Base-by-base conservation (phyloP, 257 asterid genomes). In the Solanum rostratum region DNA sequence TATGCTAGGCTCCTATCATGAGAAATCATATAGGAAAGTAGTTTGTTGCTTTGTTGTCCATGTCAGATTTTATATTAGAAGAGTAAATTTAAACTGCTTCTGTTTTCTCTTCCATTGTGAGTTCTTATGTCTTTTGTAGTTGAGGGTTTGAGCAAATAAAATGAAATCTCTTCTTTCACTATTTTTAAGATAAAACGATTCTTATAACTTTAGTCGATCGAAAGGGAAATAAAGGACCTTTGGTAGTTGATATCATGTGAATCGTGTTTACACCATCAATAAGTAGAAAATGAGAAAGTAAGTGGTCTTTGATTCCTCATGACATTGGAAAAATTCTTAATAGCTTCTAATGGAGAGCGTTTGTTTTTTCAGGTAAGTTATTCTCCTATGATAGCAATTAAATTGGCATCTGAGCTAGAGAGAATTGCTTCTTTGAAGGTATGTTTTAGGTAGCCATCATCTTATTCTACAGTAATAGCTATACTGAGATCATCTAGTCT, bases 391-490 rank as follows among this genome's bases (percentile, higher is more conserved):
- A 14, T 84, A 54, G 84, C 91, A 18, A 90, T 96, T 89, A 96
- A 93, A 89, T 86, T 96, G 89, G 93, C 95, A 49, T 89, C 88
- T 65, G 97, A 96, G 87, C 92, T 96, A 89, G 95, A 89, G 91
- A 95, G 95, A 87, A 93, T 96, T 85, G 86, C 87, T 43, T 88
- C 95, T 66, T 88, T 95, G 84, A 96, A 95, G 99, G 99, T 96
- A 90, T 81, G 88, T 50, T 81, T 9, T 9, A 76, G 16, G 22
- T 76, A 76, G 45, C 63, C 82, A 76, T 27, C 49, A 27, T 49
- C 27, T 76, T 27, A 46, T 76, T 50, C n/a, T 18, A 76, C 82
- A 49, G 37, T n/a, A 41, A 43, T 71, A 43, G 27, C 82, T 76
- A 49, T 46, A 76, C 10, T 49, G 62, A 50, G 45, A 18, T 50